Base-by-base conservation (phyloP, 306 rosid species). In the Sicyos edulis region DNA sequence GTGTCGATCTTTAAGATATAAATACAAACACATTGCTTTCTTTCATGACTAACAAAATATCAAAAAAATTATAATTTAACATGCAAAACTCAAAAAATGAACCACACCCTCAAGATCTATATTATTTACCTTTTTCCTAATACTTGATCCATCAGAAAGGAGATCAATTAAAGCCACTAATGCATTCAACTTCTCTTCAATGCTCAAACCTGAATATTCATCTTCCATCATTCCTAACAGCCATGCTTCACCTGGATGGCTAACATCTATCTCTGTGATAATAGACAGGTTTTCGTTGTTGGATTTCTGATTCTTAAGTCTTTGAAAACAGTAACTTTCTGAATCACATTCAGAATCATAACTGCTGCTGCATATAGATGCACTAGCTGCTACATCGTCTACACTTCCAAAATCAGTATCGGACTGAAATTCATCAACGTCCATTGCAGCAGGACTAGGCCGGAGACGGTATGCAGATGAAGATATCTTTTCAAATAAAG, bases 401-500 rank as follows among this genome's bases (percentile, higher is more conserved):
- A 93, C 88, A 53, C 89, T 86, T 42, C 96, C 95, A 75, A 88
- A 87, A 76, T 91, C 98, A 21, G 86, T 78, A 74, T 93, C 97
- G 55, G 99, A 93, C 55, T 77, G 86, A 64, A 52, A 79, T 62
- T 90, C 95, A 76, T 88, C 92, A 15, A 73, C 75, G 67, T 89
- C 89, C 82, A 80, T 85, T 29, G 63, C 53, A 37, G 79, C 79
- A 80, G 81, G 77, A 64, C 85, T 82, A 77, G 80, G 79, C 34
- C 99, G 99, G 21, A 93, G 58, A 76, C 99, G 95, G 77, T 88
- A 93, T 51, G 96, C 86, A 77, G 87, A 80, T n/a, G 95, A 75
- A 0, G 99, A 91, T 82, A 93, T 93, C 85, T 93, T 93, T 79
- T 93, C 97, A 81, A 93, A 93, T 74, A 93, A 81, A 54, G 96